Conservation (phyloP, 768 basidiomycete genomes). For the Pulveroboletus sp. region DNA sequence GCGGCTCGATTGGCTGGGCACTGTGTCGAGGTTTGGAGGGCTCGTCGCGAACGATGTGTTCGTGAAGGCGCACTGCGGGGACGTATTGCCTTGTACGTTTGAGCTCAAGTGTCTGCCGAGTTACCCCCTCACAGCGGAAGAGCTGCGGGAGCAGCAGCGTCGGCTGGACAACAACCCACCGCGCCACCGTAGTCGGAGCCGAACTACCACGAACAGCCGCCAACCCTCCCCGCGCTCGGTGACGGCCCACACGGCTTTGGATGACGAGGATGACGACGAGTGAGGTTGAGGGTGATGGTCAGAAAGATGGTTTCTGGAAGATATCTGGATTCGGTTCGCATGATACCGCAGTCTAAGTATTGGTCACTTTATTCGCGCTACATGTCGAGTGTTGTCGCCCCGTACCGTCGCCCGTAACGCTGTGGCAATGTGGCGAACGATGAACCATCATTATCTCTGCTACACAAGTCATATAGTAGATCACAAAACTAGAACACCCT, state of each 20-base stretch:
- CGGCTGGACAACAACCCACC: constrained; percentile 25
- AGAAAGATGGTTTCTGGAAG: background rate
- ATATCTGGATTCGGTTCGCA: constrained; percentile 2
- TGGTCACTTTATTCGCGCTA: constrained; percentile 23
- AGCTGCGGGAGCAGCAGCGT: constrained; percentile 44
- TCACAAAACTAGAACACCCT: background rate
- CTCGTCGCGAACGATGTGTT: constrained; percentile 41
- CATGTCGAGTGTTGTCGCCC: background rate
- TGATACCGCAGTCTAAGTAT: constrained; percentile 19
- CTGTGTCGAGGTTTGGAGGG: constrained; percentile 60
- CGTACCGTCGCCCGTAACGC: background rate
- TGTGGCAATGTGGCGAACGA: no score
- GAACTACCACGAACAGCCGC: constrained; percentile 8
- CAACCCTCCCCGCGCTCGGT: constrained; percentile 18
- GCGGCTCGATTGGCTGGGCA: constrained; percentile 61
- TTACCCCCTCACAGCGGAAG: constrained; percentile 46
- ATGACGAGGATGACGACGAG: constrained; percentile 15
- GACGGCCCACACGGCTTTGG: constrained; percentile 8
- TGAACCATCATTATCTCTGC: no score
- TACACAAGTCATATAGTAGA: no score
- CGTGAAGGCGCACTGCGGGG: constrained; percentile 43
- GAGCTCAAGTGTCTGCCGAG: constrained; percentile 48
- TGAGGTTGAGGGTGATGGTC: background rate
- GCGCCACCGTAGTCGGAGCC: constrained; percentile 21
- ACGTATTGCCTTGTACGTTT: constrained; percentile 53